Conservation (phyloP, 768 basidiomycete genomes). For the Stropharia rugosoannulata region DNA sequence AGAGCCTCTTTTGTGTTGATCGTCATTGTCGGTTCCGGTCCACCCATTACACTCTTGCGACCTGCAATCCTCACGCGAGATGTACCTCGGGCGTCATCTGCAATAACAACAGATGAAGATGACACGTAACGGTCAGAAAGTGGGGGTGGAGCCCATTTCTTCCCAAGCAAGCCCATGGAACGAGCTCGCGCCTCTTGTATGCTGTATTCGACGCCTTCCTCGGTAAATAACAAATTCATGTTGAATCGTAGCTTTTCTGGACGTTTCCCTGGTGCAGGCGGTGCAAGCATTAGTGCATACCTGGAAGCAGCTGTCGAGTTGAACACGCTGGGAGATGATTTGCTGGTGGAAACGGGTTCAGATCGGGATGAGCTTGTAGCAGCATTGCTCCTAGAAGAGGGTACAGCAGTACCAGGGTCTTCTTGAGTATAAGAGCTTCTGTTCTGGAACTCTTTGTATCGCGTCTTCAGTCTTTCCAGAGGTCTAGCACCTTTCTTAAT, state of each 20-base stretch:
- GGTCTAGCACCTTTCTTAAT: constrained; percentile 83
- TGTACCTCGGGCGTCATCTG: constrained; percentile 54
- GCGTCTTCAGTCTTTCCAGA: constrained; percentile 76
- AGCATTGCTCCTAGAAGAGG: constrained; percentile 13
- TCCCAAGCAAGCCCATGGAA: constrained; percentile 79
- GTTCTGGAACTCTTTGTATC: constrained; percentile 77
- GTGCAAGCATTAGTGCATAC: constrained; percentile 74
- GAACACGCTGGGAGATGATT: constrained; percentile 28
- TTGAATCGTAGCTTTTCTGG: constrained; percentile 73
- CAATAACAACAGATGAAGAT: constrained; percentile 37
- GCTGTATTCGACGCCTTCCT: constrained; percentile 78
- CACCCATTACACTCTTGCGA: constrained; percentile 45
- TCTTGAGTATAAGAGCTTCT: constrained; percentile 39
- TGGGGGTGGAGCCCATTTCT: constrained; percentile 77
- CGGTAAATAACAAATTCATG: constrained; percentile 69
- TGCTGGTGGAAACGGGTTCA: constrained; percentile 16
- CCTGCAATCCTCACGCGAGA: constrained; percentile 37
- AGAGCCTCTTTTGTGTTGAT: constrained; percentile 97
- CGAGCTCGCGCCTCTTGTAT: constrained; percentile 81
- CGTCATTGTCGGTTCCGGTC: constrained; percentile 82
- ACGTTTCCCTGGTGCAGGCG: constrained; percentile 64
- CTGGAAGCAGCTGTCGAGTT: constrained; percentile 45
- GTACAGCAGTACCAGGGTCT: constrained; percentile 29
- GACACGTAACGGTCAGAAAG: constrained; percentile 38
- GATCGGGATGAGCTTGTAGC: constrained; percentile 11